Conservation (phyloP, 2,329 filamentous ascomycete genomes). For the Penicillium sp. region DNA sequence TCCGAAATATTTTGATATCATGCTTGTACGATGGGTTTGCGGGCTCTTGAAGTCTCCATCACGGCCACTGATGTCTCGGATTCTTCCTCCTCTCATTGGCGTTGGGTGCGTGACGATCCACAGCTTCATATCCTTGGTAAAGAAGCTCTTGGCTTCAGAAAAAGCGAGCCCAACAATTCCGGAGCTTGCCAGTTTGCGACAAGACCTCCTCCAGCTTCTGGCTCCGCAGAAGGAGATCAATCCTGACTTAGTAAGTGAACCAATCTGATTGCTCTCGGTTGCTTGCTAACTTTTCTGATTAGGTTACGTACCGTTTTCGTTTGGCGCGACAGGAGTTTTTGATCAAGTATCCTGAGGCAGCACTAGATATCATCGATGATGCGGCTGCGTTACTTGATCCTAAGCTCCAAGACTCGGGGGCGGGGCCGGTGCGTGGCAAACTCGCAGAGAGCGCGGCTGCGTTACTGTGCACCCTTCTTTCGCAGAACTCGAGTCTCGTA, state of each 20-base stretch:
- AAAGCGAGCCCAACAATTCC: conserved; percentile 29
- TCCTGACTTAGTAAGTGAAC: conserved; percentile 38
- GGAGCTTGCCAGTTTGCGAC: conserved; percentile 33
- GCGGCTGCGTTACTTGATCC: conserved; percentile 31
- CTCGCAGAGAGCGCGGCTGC: conserved; percentile 32
- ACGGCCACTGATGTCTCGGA: conserved; percentile 36
- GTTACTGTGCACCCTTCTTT: conserved; percentile 40
- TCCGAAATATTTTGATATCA: conserved; percentile 48
- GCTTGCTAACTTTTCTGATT: conserved; percentile 5
- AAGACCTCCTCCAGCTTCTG: conserved; percentile 41
- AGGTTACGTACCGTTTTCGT: conserved; percentile 47
- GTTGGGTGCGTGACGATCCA: conserved; percentile 51
- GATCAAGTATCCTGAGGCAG: conserved; percentile 37
- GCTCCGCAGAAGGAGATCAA: conserved; percentile 26
- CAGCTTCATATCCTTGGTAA: conserved; percentile 44
- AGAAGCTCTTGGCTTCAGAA: conserved; percentile 35
- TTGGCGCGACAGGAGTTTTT: conserved; percentile 47
- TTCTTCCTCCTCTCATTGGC: conserved; percentile 49
- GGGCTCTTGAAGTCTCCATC: conserved; percentile 41
- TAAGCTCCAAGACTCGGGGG: conserved; percentile 4
- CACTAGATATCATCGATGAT: conserved; percentile 40
- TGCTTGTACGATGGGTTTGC: conserved; percentile 50
- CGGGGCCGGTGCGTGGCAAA: conserved; percentile 17
- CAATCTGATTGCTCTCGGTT: not conserved
- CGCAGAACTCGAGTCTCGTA: conserved; percentile 37